Percentiles rank a stretch among this genome's conserved stretches.
These are phyloP conservation scores for Viola pubescens DNA, from an alignment of 441 rosid species.

Conservation along the genomic window DNA sequence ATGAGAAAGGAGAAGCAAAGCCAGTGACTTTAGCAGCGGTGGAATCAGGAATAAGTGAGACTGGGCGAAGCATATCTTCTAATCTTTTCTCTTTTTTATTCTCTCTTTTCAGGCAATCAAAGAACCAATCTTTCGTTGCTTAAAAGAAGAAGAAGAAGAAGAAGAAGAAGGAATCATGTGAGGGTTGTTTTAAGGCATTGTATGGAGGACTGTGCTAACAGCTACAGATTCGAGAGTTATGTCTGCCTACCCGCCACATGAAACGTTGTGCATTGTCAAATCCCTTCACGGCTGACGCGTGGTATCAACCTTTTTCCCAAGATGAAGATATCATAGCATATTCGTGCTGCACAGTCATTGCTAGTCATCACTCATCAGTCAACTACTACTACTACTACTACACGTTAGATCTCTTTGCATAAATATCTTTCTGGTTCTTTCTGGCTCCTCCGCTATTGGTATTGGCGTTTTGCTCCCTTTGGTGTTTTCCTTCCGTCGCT, in stretches of 20 bases:
- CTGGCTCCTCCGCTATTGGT: no score
- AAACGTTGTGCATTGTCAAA: slow-evolving; percentile 24
- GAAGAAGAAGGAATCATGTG: not conserved
- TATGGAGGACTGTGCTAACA: no score
- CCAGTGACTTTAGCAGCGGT: slow-evolving; percentile 20
- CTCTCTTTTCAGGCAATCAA: not conserved
- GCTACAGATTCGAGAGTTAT: not conserved
- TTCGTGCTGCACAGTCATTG: not conserved
- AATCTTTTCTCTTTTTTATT: not conserved
- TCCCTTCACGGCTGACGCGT: slow-evolving; percentile 21
- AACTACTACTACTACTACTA: no score
- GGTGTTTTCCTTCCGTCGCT: no score
- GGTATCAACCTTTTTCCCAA: slow-evolving; percentile 5
- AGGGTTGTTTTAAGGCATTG: not conserved
- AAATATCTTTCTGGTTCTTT: no score
- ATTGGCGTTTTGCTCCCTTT: no score
- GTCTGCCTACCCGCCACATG: slow-evolving; percentile 78
- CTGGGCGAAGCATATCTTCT: slow-evolving; percentile 33
- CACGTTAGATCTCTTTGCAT: no score
- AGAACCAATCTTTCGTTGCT: not conserved
- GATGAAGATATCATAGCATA: not conserved
- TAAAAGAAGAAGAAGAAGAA: not conserved
- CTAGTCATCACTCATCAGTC: no score
- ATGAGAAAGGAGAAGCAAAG: slow-evolving; percentile 15
- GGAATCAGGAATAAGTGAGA: slow-evolving; percentile 23